Evolutionary conservation across 257 asterid genomes (phyloP), one percentile per base, ranked within the genome.

Genomic region (Rhazya stricta): DNA sequence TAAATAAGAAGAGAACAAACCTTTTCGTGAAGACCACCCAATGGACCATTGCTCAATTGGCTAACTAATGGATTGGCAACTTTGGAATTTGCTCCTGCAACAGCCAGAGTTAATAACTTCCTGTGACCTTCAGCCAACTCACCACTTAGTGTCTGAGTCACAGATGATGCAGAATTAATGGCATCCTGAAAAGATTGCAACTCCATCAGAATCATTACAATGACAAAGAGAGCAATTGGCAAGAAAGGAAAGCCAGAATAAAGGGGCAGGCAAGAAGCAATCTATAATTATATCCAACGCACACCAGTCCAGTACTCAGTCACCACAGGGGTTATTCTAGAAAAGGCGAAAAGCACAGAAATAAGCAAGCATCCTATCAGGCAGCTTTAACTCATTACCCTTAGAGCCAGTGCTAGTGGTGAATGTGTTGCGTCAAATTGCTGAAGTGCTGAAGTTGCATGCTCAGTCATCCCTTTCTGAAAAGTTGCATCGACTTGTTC

Each of bases 71-170:
- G 87, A 80, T 83, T 89, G 75, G 89, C 81, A 53, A 86, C 83
- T 78, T 87, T 85, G 34, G 99, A 80, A 81, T 86, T 88, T 51
- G 91, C 89, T 78, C 95, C 96, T 8, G 93, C 85, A 72, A 82
- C 92, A 19, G 95, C 94, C 21, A 92, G 89, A 81, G 97, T 90
- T 76, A 92, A 77, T 82, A 95, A 62, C 83, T 95, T 90, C 51
- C 98, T 86, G 77, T 92, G 98, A 67, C 96, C 93, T 74, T 92
- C 99, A 69, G 91, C 93, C 81, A 95, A 56, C 88, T 92, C 99
- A 27, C 88, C 82, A 80, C 88, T 87, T 57, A 95, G 83, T 37
- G 94, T 91, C 79, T 91, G 96, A 74, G 98, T 89, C 86, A 95
- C 60, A 29, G 97, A 86, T 53, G 98, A 86, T 3, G 94, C 97